Evolutionary conservation across 805 yeast species (phyloP).

Genomic region (Yarrowia sp.): DNA sequence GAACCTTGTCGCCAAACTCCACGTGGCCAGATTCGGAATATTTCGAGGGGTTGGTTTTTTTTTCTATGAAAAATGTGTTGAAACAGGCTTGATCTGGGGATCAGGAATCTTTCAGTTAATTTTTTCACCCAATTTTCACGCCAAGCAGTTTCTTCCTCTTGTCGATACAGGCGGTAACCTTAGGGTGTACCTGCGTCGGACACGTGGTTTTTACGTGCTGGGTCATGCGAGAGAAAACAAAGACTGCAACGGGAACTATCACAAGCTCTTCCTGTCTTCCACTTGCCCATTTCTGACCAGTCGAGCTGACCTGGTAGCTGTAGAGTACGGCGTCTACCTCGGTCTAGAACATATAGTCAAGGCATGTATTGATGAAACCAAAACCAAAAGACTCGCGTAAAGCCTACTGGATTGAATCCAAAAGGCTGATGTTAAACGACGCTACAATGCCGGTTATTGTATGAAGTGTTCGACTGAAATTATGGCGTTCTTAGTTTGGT

Average conservation of each 20-base stretch:
- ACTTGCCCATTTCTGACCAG: neutral
- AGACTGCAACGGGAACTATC: neutral
- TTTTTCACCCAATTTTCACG: neutral
- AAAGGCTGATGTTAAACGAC: neutral
- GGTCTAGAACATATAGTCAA: too few species aligned
- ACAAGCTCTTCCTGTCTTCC: neutral
- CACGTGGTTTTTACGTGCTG: slow-evolving; percentile 17
- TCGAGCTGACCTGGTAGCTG: neutral
- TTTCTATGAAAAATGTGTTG: neutral
- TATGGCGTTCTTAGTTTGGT: too few species aligned
- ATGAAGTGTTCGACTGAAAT: neutral
- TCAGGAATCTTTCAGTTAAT: too few species aligned
- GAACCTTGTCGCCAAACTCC: slow-evolving; percentile 11
- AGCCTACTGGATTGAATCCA: slow-evolving; percentile 8
- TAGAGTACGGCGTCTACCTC: too few species aligned
- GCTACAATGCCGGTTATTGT: neutral
- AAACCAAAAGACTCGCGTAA: slow-evolving; percentile 1
- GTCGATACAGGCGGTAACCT: neutral
- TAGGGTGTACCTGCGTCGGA: slow-evolving; percentile 31
- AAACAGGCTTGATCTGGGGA: neutral
- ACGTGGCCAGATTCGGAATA: slow-evolving; percentile 26
- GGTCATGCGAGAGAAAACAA: slow-evolving; percentile 8
- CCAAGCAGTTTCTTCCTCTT: slow-evolving; percentile 1
- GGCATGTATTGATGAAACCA: neutral
- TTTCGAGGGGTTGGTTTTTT: neutral